phyloP scores from a whole-genome alignment of 768 basidiomycete species.

The Lactarius trivialis region DNA sequence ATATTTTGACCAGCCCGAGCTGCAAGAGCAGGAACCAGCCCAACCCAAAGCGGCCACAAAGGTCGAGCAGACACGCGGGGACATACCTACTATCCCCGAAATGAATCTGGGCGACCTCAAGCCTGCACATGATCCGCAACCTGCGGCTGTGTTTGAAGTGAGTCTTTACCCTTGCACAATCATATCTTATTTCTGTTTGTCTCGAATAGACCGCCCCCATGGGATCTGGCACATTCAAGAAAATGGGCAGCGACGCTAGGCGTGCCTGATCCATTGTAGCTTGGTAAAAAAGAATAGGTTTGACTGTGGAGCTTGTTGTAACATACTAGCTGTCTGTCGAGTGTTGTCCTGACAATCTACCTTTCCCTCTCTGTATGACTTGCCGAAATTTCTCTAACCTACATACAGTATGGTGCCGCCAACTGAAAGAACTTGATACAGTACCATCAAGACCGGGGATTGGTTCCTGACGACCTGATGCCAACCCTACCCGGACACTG shows the following conservation, averaged over 20 bases:
- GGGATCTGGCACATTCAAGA: slow-evolving; percentile 9
- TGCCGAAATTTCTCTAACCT: neutral
- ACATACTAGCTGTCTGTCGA: neutral
- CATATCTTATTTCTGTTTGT: too few species aligned
- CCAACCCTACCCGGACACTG: neutral
- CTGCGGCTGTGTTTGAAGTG: slow-evolving; percentile 3
- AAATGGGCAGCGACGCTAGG: slow-evolving; percentile 3
- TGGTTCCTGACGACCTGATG: too few species aligned
- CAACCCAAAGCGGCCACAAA: neutral
- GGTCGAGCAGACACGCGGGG: neutral
- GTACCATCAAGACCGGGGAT: too few species aligned
- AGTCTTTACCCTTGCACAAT: neutral
- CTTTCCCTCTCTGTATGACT: neutral
- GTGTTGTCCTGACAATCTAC: neutral
- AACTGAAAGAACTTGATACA: neutral
- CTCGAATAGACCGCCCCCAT: slow-evolving; percentile 11
- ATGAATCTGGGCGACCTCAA: slow-evolving; percentile 3
- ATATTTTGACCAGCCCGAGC: slow-evolving; percentile 15
- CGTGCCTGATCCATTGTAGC: slow-evolving; percentile 1
- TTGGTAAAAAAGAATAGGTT: neutral
- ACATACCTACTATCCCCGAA: neutral
- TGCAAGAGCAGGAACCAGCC: neutral
- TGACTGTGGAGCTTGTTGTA: neutral
- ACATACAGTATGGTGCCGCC: too few species aligned
- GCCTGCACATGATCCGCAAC: slow-evolving; percentile 2